phyloP scores from a whole-genome alignment of 495 filamentous ascomycete species.

The Articulospora tetracladia region DNA sequence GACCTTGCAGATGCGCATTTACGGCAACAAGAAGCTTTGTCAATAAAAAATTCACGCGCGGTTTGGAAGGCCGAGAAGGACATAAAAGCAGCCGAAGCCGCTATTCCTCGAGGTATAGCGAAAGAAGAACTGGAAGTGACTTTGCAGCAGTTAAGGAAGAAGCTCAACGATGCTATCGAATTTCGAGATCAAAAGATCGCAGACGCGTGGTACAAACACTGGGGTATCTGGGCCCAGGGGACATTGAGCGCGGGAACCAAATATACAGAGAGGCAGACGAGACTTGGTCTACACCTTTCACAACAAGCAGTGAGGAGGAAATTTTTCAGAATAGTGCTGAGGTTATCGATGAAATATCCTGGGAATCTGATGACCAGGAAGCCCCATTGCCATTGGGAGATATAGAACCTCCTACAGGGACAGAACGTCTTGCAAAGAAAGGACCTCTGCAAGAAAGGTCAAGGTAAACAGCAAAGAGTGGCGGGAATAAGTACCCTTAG shows the following conservation, averaged over 20 bases:
- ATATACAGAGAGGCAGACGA: not conserved
- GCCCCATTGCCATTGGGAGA: too few species aligned
- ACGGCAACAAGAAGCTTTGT: conserved; percentile 1
- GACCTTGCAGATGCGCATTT: conserved; percentile 15
- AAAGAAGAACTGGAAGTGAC: conserved; percentile 2
- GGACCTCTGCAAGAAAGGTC: too few species aligned
- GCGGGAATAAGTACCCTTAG: too few species aligned
- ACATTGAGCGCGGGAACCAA: not conserved
- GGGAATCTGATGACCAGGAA: not conserved
- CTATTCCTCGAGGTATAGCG: conserved; percentile 7
- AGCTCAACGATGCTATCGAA: not conserved
- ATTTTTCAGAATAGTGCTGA: not conserved
- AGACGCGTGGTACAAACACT: conserved; percentile 16
- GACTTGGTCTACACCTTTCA: too few species aligned
- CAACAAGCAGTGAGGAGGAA: not conserved
- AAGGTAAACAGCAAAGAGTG: too few species aligned
- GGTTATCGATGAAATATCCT: not conserved
- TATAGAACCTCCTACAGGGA: too few species aligned
- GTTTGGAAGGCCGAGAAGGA: conserved; percentile 6
- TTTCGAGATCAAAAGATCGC: conserved; percentile 8
- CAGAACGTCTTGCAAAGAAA: too few species aligned
- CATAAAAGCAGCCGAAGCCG: conserved; percentile 3
- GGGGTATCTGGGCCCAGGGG: conserved; percentile 21
- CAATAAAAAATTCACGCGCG: not conserved
- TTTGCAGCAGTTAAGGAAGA: conserved; percentile 1